Conservation (phyloP, 768 basidiomycete genomes). For the Lactarius deliciosus region DNA sequence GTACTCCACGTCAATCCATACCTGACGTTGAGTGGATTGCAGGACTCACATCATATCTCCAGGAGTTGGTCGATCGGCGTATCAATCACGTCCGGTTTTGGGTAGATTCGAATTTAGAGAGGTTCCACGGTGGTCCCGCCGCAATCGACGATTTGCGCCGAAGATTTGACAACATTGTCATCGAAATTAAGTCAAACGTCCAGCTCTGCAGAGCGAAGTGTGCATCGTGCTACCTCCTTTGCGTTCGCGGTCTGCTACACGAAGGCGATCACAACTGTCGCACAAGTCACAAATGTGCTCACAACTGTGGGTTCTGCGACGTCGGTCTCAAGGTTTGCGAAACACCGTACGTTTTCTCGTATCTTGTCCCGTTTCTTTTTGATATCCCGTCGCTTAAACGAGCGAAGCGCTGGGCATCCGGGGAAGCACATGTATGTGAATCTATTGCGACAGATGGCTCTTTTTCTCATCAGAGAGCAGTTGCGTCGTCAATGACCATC, state of each 20-base stretch:
- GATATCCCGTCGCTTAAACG: too few species aligned
- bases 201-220: slow-evolving; percentile 53
- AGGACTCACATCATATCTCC: slow-evolving; percentile 42
- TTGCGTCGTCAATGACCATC: too few species aligned
- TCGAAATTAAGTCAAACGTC: slow-evolving; percentile 47
- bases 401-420: too few species aligned
- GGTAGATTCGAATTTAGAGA: slow-evolving; percentile 48
- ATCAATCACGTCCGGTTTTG: slow-evolving; percentile 51
- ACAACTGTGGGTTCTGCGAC: slow-evolving; percentile 46
- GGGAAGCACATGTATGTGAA: too few species aligned
- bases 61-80: slow-evolving; percentile 42
- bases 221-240: slow-evolving; percentile 46
- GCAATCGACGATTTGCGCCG: slow-evolving; percentile 47
- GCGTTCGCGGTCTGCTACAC: slow-evolving; percentile 48
- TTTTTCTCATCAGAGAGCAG: too few species aligned
- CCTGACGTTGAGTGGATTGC: slow-evolving; percentile 45
- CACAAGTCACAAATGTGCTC: slow-evolving; percentile 48
- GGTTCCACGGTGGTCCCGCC: slow-evolving; percentile 46
- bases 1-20: slow-evolving; percentile 36
- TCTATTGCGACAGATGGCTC: too few species aligned
- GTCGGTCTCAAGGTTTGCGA: slow-evolving; percentile 41
- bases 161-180: slow-evolving; percentile 41
- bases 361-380: too few species aligned
- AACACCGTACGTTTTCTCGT: slow-evolving; percentile 42
- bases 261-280: slow-evolving; percentile 47